Evolutionary conservation across 257 asterid genomes (phyloP).

Genomic region (Solanum neorickii): DNA sequence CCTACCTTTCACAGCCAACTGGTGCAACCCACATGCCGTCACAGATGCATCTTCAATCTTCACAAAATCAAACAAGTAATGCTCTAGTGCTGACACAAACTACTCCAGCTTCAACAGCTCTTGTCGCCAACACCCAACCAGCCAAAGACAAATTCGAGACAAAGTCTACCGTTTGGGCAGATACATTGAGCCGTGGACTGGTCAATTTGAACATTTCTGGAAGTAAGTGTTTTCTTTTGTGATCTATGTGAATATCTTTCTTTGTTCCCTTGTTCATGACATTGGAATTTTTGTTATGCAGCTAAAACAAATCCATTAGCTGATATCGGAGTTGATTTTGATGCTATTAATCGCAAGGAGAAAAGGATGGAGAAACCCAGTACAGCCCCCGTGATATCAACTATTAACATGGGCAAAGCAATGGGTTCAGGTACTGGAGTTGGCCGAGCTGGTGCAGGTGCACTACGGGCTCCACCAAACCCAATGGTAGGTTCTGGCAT

Average conservation of each 20-base stretch:
- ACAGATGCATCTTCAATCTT: conserved; percentile 34
- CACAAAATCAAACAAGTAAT: conserved; percentile 26
- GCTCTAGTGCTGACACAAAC: conserved; percentile 18
- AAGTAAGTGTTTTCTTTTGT: conserved; percentile 39
- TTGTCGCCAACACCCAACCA: conserved; percentile 40
- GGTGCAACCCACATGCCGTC: conserved; percentile 26
- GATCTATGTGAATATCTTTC: not conserved
- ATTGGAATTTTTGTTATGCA: conserved; percentile 20
- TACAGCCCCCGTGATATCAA: conserved; percentile 44
- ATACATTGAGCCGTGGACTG: conserved; percentile 93
- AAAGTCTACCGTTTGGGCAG: conserved; percentile 92
- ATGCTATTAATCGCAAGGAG: conserved; percentile 89
- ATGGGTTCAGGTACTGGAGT: conserved; percentile 98
- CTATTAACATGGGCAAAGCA: conserved; percentile 85
- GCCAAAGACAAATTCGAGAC: conserved; percentile 79
- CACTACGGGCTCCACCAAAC: conserved; percentile 49
- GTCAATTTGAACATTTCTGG: conserved; percentile 95
- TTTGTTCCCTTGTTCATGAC: not conserved
- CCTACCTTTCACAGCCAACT: conserved; percentile 30
- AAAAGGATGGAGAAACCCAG: conserved; percentile 89
- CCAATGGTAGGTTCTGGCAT: conserved; percentile 50
- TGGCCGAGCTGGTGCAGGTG: conserved; percentile 80
- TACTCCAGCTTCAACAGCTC: conserved; percentile 31
- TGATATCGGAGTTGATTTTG: conserved; percentile 95
- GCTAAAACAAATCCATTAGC: conserved; percentile 85